These are phyloP conservation scores for Stereocaulon alpinum DNA, from an alignment of 495 filamentous ascomycete species.

Conservation along the genomic window DNA sequence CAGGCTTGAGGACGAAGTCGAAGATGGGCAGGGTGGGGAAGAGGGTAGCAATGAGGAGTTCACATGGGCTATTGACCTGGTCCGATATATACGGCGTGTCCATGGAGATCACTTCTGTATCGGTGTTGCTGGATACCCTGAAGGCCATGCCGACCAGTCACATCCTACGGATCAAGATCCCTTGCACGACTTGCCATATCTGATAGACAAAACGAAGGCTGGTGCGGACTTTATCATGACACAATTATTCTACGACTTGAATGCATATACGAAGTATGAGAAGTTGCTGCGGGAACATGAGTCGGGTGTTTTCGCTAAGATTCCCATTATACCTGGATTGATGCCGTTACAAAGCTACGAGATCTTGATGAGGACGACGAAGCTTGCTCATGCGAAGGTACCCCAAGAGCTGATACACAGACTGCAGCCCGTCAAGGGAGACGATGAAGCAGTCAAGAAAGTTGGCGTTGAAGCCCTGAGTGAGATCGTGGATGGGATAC, in stretches of 20 bases:
- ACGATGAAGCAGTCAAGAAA: conserved; percentile 83
- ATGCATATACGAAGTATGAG: conserved; percentile 74
- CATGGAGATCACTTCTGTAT: conserved; percentile 96
- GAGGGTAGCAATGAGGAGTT: conserved; percentile 70
- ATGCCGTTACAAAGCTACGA: conserved; percentile 98
- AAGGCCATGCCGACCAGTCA: conserved; percentile 89
- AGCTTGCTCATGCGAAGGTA: conserved; percentile 79
- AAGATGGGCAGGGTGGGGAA: conserved; percentile 25
- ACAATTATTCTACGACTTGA: conserved; percentile 89
- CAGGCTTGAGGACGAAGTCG: conserved; percentile 41
- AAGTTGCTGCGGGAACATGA: conserved; percentile 65
- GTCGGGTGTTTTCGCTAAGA: conserved; percentile 75
- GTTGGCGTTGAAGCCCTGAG: conserved; percentile 60
- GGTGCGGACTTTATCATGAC: conserved; percentile 99
- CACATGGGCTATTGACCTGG: conserved; percentile 80
- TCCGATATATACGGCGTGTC: conserved; percentile 72
- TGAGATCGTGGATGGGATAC: conserved; percentile 62
- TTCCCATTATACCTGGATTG: conserved; percentile 86
- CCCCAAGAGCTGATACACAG: conserved; percentile 57
- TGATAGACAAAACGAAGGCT: conserved; percentile 82
- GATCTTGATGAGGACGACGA: conserved; percentile 89
- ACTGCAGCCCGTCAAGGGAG: conserved; percentile 69
- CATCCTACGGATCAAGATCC: conserved; percentile 70
- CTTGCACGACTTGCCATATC: conserved; percentile 71
- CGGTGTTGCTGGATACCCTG: conserved; percentile 88